Evolutionary conservation across 1,284 basidiomycete species (phyloP).

Genomic region (Ustilago xerochloae): DNA sequence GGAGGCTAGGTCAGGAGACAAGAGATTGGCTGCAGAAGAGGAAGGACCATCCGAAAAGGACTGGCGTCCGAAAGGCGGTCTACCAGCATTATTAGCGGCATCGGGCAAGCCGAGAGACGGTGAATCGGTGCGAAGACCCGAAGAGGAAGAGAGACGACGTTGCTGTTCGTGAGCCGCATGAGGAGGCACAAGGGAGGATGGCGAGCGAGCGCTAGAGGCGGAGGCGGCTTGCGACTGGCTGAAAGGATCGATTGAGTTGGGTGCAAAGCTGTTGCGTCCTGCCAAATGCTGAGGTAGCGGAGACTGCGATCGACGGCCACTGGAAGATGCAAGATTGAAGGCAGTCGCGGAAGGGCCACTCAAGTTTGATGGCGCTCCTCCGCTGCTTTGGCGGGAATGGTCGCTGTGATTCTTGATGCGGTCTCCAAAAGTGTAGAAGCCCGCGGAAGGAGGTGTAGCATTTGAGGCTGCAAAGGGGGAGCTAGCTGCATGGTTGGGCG

Average conservation of each 20-base stretch:
- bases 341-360: slow-evolving; percentile 8
- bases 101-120: slow-evolving; percentile 5
- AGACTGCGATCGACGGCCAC: slow-evolving; percentile 12
- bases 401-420: slow-evolving; percentile 19
- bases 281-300: slow-evolving; percentile 5
- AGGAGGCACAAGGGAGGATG: slow-evolving; percentile 12
- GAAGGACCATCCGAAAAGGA: slow-evolving; percentile 49
- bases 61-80: slow-evolving; percentile 48
- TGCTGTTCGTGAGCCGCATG: slow-evolving; percentile 11
- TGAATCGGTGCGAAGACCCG: slow-evolving; percentile 1
- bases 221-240: not conserved
- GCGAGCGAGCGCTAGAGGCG: slow-evolving; percentile 6
- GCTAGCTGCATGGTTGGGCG: not conserved
- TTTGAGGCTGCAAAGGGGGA: slow-evolving; percentile 1
- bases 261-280: slow-evolving; percentile 5
- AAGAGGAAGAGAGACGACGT: slow-evolving; percentile 23
- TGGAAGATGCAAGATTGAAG: not conserved
- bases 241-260: slow-evolving; percentile 6
- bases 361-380: slow-evolving; percentile 16
- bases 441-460: not conserved
- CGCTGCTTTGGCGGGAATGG: slow-evolving; percentile 36
- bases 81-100: not conserved
- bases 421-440: slow-evolving; percentile 15
- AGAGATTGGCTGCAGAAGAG: slow-evolving; percentile 5
- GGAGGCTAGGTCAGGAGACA: slow-evolving; percentile 13